A percentile compares a stretch with the other conserved stretches of the same genome.
Evolutionary conservation across 2,329 filamentous ascomycete species (phyloP).

Genomic region (Penicillium psychrosexuale): DNA sequence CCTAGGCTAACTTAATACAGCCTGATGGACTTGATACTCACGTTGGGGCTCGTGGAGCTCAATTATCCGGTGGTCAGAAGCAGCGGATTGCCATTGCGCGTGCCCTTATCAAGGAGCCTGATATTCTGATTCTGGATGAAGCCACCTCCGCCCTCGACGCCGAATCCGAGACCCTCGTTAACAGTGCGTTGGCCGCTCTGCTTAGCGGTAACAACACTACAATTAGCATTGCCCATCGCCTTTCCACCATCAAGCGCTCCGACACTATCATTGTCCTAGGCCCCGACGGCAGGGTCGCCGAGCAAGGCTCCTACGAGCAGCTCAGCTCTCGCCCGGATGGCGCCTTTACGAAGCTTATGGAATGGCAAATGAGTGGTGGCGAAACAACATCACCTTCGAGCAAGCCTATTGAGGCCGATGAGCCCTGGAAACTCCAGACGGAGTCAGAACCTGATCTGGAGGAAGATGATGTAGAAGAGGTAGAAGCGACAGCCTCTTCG

Average conservation of each 20-base stretch:
- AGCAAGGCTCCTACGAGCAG: slow-evolving; percentile 78
- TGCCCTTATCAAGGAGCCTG: slow-evolving; percentile 89
- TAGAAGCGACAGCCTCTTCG: slow-evolving; percentile 13
- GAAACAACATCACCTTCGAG: slow-evolving; percentile 47
- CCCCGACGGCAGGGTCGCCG: slow-evolving; percentile 81
- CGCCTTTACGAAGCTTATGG: slow-evolving; percentile 93
- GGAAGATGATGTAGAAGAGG: slow-evolving; percentile 29
- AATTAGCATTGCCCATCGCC: slow-evolving; percentile 92
- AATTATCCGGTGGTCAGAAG: slow-evolving; percentile 94
- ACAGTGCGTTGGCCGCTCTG: slow-evolving; percentile 77
- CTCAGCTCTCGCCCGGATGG: slow-evolving; percentile 71
- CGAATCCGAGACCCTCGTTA: slow-evolving; percentile 94
- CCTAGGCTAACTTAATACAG: slow-evolving; percentile 34
- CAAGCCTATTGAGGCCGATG: slow-evolving; percentile 46
- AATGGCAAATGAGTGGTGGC: slow-evolving; percentile 94
- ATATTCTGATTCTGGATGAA: slow-evolving; percentile 95
- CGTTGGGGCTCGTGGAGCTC: slow-evolving; percentile 86
- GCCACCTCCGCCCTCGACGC: slow-evolving; percentile 94
- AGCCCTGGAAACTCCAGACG: slow-evolving; percentile 49
- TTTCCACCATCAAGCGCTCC: slow-evolving; percentile 94
- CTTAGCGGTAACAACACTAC: slow-evolving; percentile 89
- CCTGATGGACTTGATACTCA: slow-evolving; percentile 93
- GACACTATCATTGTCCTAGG: slow-evolving; percentile 92
- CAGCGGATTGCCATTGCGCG: slow-evolving; percentile 96
- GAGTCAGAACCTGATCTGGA: slow-evolving; percentile 38